A percentile compares a stretch with the other conserved stretches of the same genome.
phyloP scores from a whole-genome alignment of 352 stramenopile genomes.

The Thraustotheca clavata region DNA sequence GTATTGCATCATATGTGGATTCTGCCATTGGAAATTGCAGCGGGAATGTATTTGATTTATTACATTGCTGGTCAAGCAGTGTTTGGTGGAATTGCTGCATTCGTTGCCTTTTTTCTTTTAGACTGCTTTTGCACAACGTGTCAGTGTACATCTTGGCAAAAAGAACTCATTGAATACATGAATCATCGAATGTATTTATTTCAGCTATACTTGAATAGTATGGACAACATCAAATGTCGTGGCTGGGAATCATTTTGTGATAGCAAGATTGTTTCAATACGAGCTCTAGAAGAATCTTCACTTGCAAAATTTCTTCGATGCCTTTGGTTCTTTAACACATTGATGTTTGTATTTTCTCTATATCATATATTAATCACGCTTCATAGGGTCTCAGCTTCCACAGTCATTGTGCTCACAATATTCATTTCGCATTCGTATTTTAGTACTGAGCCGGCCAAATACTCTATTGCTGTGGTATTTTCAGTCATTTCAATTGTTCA shows the following conservation, averaged over 20 bases:
- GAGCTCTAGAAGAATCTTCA: neutral
- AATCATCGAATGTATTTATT: conserved; percentile 6
- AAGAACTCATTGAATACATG: neutral
- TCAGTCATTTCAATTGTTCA: neutral
- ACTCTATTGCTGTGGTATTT: neutral
- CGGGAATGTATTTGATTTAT: conserved; percentile 4
- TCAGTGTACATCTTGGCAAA: neutral
- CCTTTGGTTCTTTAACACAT: neutral
- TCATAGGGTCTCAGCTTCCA: neutral
- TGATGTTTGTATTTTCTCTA: neutral
- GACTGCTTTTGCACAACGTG: neutral
- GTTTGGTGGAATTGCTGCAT: neutral
- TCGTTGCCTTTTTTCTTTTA: neutral
- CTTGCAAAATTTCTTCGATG: neutral
- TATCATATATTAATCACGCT: neutral
- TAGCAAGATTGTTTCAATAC: neutral
- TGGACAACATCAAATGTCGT: conserved; percentile 17
- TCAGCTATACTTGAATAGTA: neutral
- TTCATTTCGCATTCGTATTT: neutral
- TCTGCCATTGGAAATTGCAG: neutral
- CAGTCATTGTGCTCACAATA: neutral
- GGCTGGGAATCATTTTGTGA: neutral
- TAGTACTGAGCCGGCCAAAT: neutral
- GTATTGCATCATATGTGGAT: neutral
- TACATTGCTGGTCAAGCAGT: conserved; percentile 1